A percentile compares a stretch with the other conserved stretches of the same genome.
These are phyloP conservation scores for Deakozyma indianensis DNA, from an alignment of 805 yeast genomes.

Conservation along the genomic window DNA sequence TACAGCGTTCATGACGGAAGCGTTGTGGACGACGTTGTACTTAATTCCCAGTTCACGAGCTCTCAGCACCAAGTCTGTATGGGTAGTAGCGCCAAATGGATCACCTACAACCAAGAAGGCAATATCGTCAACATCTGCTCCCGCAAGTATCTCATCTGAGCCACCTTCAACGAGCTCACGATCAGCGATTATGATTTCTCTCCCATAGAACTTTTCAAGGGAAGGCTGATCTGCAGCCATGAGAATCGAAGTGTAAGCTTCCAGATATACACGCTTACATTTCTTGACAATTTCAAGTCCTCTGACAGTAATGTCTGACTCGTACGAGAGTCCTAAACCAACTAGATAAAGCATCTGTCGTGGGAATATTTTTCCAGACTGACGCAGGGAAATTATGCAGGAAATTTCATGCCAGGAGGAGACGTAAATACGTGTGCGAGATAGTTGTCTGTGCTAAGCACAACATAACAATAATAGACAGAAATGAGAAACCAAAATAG, in stretches of 20 bases:
- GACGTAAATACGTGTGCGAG: no score
- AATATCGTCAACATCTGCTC: conserved; percentile 68
- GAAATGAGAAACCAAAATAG: no score
- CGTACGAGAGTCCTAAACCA: conserved; percentile 85
- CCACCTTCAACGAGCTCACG: conserved; percentile 89
- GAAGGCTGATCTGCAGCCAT: conserved; percentile 78
- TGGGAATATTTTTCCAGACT: no score
- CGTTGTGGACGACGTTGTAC: conserved; percentile 81
- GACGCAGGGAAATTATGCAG: no score
- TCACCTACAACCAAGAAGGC: conserved; percentile 96
- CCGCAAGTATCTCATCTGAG: conserved; percentile 64
- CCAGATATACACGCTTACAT: conserved; percentile 85
- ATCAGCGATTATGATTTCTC: conserved; percentile 77
- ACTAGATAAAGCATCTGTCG: conserved; percentile 65
- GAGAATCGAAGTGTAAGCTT: conserved; percentile 86
- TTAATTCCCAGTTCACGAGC: conserved; percentile 74
- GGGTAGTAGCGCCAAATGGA: conserved; percentile 97
- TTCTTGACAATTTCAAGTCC: conserved; percentile 74
- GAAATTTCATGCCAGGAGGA: no score
- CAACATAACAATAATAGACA: no score
- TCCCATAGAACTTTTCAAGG: conserved; percentile 73
- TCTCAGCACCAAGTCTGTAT: conserved; percentile 82
- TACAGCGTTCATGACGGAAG: conserved; percentile 95
- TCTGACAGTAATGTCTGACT: conserved; percentile 82
- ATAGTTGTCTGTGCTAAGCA: no score